Base-by-base conservation (phyloP, 1,284 basidiomycete species). In the Mycosarcoma mackinlayi region DNA sequence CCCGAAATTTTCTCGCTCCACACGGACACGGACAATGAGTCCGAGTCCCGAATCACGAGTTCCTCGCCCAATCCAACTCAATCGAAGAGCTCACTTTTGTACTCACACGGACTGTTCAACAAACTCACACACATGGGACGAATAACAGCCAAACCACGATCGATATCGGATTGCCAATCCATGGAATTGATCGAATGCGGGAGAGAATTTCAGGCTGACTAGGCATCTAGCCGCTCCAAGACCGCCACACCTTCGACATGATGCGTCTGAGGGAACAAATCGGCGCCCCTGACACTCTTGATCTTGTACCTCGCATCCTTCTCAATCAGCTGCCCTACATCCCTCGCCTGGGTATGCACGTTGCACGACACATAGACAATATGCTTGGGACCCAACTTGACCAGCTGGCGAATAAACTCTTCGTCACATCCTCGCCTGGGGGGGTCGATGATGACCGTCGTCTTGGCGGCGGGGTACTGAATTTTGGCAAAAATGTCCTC, bases 401-500 rank as follows among this genome's bases (percentile, higher is more conserved):
- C 54, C 10, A 83, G 71, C 42, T 83, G 82, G 19, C 74, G 40
- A 27, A 83, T 63, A 53, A 83, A 83, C 13, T 69, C 71, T 35
- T 82, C 73, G 27, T 76, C 75, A 39, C 71, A 77, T 7, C 73
- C 73, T 27, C 73, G 44, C 13, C 75, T 52, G 0, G 75, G 73
- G 7, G 73, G 75, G 31, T 82, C 81, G 48, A 82, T 81, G 52
- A 82, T 75, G 7, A 82, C 76, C 0, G 88, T 92, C 8, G 92
- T 93, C 58, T 85, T 83, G 2, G 85, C 84, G 0, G 88, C 83
- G 2, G 91, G 91, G 77, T 92, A 94, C 41, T 87, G 84, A 11
- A 86, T 83, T 21, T 73, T 53, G 18, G 48, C 84, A 50, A 87
- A 87, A 66, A 87, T 87, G 58, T 85, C 84, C 74, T 87, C 86